Evolutionary conservation across 306 rosid species (phyloP).

Genomic region (Bauhinia variegata): DNA sequence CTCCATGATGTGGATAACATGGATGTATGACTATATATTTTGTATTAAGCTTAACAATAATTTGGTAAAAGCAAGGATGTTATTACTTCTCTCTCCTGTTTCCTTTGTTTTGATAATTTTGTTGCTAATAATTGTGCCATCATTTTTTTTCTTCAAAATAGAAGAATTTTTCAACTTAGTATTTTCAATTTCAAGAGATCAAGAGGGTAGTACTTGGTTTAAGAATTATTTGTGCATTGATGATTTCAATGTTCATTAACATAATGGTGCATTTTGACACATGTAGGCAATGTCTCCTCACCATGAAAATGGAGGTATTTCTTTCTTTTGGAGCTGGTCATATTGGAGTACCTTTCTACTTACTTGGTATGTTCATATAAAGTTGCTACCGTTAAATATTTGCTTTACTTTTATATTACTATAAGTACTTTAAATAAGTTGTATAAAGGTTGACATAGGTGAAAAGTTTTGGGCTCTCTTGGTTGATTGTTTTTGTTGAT

Average conservation of each 20-base stretch:
- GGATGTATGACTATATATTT: constrained; percentile 18
- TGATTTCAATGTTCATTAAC: constrained; percentile 13
- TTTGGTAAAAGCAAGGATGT: constrained; percentile 10
- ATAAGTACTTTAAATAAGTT: neutral
- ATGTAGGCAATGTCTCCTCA: constrained; percentile 66
- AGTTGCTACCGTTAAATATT: constrained; percentile 32
- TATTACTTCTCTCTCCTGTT: constrained; percentile 6
- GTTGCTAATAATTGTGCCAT: constrained; percentile 1
- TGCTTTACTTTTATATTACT: constrained; percentile 20
- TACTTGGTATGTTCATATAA: constrained; percentile 64
- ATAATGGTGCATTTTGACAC: constrained; percentile 25
- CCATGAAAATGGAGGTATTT: constrained; percentile 70
- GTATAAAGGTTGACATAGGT: neutral
- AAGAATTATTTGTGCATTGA: constrained; percentile 18
- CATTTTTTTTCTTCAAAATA: neutral
- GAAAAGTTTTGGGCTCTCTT: neutral
- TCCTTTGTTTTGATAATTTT: constrained; percentile 6
- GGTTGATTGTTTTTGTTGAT: constrained; percentile 10
- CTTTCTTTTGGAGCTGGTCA: constrained; percentile 99
- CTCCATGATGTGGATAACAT: constrained; percentile 11
- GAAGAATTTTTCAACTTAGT: neutral
- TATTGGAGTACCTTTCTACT: constrained; percentile 95
- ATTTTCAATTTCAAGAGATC: constrained; percentile 3
- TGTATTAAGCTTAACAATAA: neutral
- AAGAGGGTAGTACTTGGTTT: constrained; percentile 11